Conservation (phyloP, 2,329 filamentous ascomycete species). For the Davidsoniella neocaledoniae region DNA sequence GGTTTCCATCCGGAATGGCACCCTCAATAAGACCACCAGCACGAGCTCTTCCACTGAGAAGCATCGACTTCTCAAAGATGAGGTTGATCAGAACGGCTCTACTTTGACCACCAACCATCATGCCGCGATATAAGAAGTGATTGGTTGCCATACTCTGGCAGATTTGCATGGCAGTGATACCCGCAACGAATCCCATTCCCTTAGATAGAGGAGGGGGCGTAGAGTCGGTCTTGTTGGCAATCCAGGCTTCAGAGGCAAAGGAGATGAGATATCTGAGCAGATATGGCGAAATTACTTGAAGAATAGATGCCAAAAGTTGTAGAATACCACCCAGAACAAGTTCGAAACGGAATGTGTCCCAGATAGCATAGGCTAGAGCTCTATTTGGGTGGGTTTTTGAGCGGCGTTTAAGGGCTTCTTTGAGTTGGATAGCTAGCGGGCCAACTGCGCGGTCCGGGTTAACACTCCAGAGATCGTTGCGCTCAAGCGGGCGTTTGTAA, state of each 20-base stretch:
- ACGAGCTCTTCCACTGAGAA: constrained; percentile 70
- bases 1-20: constrained; percentile 21
- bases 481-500: constrained; percentile 67
- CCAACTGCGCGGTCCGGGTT: constrained; percentile 66
- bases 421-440: constrained; percentile 48
- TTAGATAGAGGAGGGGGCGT: constrained; percentile 51
- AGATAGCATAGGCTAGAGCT: constrained; percentile 55
- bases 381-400: constrained; percentile 45
- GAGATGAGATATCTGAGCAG: constrained; percentile 71
- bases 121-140: constrained; percentile 84
- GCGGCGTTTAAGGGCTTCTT: constrained; percentile 52
- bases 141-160: constrained; percentile 65
- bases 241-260: constrained; percentile 67
- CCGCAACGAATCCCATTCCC: constrained; percentile 70
- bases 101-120: constrained; percentile 75
- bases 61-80: constrained; percentile 88
- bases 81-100: constrained; percentile 68
- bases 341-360: constrained; percentile 72
- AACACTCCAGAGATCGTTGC: constrained; percentile 75
- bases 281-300: constrained; percentile 74
- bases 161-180: constrained; percentile 73
- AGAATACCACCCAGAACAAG: constrained; percentile 73
- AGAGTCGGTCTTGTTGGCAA: constrained; percentile 33
- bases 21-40: constrained; percentile 48
- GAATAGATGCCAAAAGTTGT: constrained; percentile 52